Base-by-base conservation (phyloP, 148 eudicot species). In the Fagopyrum esculentum region DNA sequence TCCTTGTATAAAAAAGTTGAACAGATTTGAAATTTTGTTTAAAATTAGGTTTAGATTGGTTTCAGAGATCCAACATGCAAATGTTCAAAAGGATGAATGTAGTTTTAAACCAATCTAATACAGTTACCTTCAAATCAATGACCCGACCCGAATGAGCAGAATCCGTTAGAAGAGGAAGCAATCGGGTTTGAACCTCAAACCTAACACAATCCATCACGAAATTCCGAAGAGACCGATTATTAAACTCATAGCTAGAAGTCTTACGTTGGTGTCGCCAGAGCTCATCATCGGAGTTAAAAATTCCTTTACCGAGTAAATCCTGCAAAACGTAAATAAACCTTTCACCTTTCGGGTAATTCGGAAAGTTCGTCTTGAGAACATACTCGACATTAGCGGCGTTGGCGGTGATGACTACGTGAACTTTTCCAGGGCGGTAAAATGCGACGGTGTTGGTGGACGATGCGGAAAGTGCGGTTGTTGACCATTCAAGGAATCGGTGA, bases 301-400 rank as follows among this genome's bases (percentile, higher is more conserved):
- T 71, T 6, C 73, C 73, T 2, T 46, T 22, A 6, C 73, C 73
- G 8, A 71, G 73, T 8, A 71, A 71, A 8, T 71, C 73, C 10
- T 46, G 15, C 13, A 71, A 54, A 3, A 47, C 10, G 3, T 1
- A 4, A 22, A 47, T 19, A 4, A 71, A 19, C 5, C 35, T 6
- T 12, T 82, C 64, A 46, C 93, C 93, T 75, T 89, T 89, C 1
- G 85, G 83, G 66, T 85, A 89, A 70, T 84, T 87, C 1, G 71
- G 11, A 66, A 89, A 86, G 55, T 84, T 85, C 45, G 88, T 80
- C 15, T 82, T 84, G 56, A 89, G 85, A 9, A 89, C 64, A 79
- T 89, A 77, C 4, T 89, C 84, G 43, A 87, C 56, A 40, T 75
- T 82, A 52, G 82, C 71, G 2, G 93, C 91, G 55, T 80, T 50